A percentile compares a stretch with the other conserved stretches of the same genome.
These are phyloP conservation scores for Venturia oleaginea DNA, from an alignment of 2,329 filamentous ascomycete genomes.

Conservation along the genomic window DNA sequence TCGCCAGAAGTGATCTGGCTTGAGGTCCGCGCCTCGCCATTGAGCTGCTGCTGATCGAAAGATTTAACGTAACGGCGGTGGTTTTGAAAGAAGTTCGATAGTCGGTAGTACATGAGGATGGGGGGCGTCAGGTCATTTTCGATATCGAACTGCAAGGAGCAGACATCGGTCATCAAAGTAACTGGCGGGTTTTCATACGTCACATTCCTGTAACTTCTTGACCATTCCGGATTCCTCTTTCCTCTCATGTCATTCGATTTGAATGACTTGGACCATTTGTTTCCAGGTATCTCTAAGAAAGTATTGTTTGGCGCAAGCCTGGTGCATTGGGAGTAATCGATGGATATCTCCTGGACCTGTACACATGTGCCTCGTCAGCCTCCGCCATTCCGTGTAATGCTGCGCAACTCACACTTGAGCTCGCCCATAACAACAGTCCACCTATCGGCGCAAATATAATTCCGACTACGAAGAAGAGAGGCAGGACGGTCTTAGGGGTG, in stretches of 20 bases:
- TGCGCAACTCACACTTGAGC: slow-evolving; percentile 51
- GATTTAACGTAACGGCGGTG: slow-evolving; percentile 93
- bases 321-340: slow-evolving; percentile 81
- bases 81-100: slow-evolving; percentile 98
- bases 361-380: background rate
- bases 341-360: slow-evolving; percentile 79
- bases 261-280: slow-evolving; percentile 61
- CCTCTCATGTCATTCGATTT: slow-evolving; percentile 43
- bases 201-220: slow-evolving; percentile 15
- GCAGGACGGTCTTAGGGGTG: slow-evolving; percentile 86
- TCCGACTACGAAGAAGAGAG: slow-evolving; percentile 83
- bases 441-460: slow-evolving; percentile 92
- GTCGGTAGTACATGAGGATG: slow-evolving; percentile 86
- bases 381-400: background rate
- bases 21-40: slow-evolving; percentile 56
- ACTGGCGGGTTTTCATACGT: slow-evolving; percentile 22
- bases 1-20: slow-evolving; percentile 55
- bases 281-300: slow-evolving; percentile 45
- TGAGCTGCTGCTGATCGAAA: slow-evolving; percentile 73
- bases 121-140: slow-evolving; percentile 72
- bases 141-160: slow-evolving; percentile 68
- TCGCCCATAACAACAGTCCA: slow-evolving; percentile 77
- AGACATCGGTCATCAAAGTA: slow-evolving; percentile 37
- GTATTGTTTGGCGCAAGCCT: slow-evolving; percentile 41
- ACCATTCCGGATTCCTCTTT: slow-evolving; percentile 15